Evolutionary conservation across 2,329 filamentous ascomycete species (phyloP), one percentile per base, ranked within the genome.

Genomic region (Neurospora crassa): DNA sequence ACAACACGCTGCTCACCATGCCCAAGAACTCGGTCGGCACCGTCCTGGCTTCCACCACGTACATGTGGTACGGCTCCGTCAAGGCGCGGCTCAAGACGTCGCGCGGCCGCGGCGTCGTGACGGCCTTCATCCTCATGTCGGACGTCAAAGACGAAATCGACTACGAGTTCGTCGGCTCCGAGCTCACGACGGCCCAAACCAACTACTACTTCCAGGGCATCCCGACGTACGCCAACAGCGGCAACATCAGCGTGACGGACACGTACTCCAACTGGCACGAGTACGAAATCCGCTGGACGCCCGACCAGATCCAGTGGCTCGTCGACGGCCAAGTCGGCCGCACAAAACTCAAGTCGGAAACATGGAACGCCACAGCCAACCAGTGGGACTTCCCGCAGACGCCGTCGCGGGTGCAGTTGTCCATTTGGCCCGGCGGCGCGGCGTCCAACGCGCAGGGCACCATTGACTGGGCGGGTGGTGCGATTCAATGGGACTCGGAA

Each of bases 81-180:
- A 92, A 91, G 80, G 93, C 93, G 70, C 92, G 84, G 71, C 85
- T 98, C 81, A 96, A 93, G 85, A 95, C 94, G 0, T 91, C 91
- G 74, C 90, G 92, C 78, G 94, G 94, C 71, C 83, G 85, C 67
- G 96, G 96, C 85, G 96, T 99, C 29, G 92, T 99, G n/a, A 96
- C 94, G 1, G 95, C 94, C 40, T 99, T 99, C 80, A 99, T 99
- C 80, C 85, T 98, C 78, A 89, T 97, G 81, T 94, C 92, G 43
- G 95, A 98, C 78, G 92, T 96, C 78, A 97, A 97, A 86, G 96
- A 99, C 79, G 96, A 99, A 82, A 97, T 99, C 78, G 96, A 99
- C 83, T 98, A 93, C 80, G 96, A 99, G 81, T 98, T 92, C 80
- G 88, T 99, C 70, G 96, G 96, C 75, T 87, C 87, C 67, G 92